Evolutionary conservation across 257 asterid species (phyloP).

Genomic region (Scutellaria galericulata): DNA sequence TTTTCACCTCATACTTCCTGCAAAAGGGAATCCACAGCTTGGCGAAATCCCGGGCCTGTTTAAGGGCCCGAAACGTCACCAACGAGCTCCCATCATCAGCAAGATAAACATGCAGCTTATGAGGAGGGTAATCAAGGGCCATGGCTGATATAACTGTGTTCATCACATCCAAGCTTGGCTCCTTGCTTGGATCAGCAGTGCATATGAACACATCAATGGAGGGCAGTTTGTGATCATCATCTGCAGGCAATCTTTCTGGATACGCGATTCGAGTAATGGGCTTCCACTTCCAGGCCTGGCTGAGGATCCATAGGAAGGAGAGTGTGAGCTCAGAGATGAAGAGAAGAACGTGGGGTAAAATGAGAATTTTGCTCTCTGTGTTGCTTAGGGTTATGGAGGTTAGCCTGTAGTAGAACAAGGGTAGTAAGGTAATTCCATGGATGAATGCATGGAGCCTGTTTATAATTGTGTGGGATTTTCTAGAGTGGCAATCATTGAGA

Average conservation of each 20-base stretch:
- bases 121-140: slow-evolving; percentile 71
- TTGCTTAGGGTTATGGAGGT: slow-evolving; percentile 18
- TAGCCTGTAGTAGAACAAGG: slow-evolving; percentile 43
- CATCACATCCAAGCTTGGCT: slow-evolving; percentile 65
- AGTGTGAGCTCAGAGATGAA: slow-evolving; percentile 42
- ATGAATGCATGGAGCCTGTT: slow-evolving; percentile 41
- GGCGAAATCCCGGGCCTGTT: slow-evolving; percentile 52
- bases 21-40: slow-evolving; percentile 66
- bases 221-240: slow-evolving; percentile 45
- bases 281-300: slow-evolving; percentile 51
- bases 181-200: slow-evolving; percentile 66
- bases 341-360: slow-evolving; percentile 37
- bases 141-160: slow-evolving; percentile 77
- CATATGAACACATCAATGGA: slow-evolving; percentile 61
- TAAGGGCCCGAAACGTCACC: slow-evolving; percentile 43
- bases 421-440: slow-evolving; percentile 39
- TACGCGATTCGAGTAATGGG: slow-evolving; percentile 50
- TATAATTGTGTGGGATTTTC: slow-evolving; percentile 15
- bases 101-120: slow-evolving; percentile 60
- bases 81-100: slow-evolving; percentile 69
- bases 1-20: slow-evolving; percentile 47
- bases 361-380: background rate
- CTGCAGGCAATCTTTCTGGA: slow-evolving; percentile 49
- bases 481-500: slow-evolving; percentile 29
- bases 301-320: slow-evolving; percentile 59